Evolutionary conservation across 768 basidiomycete species (phyloP).

Genomic region (Chlorophyllum brunneum): DNA sequence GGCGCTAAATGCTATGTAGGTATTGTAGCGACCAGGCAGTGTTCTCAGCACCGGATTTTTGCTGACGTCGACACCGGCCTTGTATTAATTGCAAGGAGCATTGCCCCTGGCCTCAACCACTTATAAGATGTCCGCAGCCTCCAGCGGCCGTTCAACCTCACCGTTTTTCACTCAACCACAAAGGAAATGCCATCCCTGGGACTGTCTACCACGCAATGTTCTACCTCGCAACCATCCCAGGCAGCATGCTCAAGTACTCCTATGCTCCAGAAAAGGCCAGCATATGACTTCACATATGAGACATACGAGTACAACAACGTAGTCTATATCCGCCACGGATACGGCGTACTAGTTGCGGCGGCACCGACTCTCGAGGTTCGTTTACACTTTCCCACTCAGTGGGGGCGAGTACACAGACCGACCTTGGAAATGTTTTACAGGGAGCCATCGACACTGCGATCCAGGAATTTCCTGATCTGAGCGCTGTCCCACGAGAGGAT

Average conservation of each 20-base stretch:
- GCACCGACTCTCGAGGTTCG: constrained; percentile 40
- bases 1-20: too few species aligned
- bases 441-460: constrained; percentile 48
- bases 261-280: not conserved
- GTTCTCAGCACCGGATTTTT: too few species aligned
- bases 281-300: constrained; percentile 19
- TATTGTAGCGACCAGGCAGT: too few species aligned
- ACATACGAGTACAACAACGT: constrained; percentile 43
- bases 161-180: too few species aligned
- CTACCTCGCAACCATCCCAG: not conserved
- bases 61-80: too few species aligned
- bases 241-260: not conserved
- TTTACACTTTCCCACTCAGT: not conserved
- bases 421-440: constrained; percentile 22
- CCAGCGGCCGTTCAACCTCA: too few species aligned
- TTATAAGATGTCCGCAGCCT: too few species aligned
- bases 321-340: constrained; percentile 31
- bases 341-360: constrained; percentile 31
- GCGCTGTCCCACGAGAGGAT: constrained; percentile 30
- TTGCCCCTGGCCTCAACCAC: too few species aligned
- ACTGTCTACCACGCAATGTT: too few species aligned
- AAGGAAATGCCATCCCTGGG: too few species aligned
- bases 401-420: not conserved
- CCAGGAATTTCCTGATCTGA: constrained; percentile 45
- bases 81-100: too few species aligned